phyloP scores from a whole-genome alignment of 106 monocot species.

The Platanthera guangdongensis region DNA sequence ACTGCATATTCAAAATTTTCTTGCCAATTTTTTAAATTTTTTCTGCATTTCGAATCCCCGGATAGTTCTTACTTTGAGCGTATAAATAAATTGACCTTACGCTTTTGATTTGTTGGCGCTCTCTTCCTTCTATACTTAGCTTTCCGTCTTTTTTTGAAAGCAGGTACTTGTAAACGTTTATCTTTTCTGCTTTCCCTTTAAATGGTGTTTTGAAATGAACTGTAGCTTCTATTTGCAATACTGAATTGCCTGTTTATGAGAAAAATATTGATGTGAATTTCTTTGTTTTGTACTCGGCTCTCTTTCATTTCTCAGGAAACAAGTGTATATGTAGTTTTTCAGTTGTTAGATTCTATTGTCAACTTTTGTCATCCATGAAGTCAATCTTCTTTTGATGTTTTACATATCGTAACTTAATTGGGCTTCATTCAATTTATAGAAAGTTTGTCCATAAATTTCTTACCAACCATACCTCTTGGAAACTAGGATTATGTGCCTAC shows the following conservation, averaged over 20 bases:
- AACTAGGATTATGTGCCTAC: slow-evolving; percentile 6
- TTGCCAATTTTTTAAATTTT: background rate
- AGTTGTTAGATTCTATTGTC: background rate
- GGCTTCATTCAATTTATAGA: background rate
- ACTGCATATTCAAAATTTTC: background rate
- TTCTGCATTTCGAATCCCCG: background rate
- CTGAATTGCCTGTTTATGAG: too few species aligned
- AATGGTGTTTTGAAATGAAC: too few species aligned
- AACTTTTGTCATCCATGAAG: background rate
- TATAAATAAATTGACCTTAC: background rate
- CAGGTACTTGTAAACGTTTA: too few species aligned
- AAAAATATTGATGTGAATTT: background rate
- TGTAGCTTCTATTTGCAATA: too few species aligned
- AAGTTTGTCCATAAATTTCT: background rate
- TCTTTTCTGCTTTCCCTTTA: too few species aligned
- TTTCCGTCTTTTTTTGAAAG: background rate
- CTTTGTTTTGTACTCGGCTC: background rate
- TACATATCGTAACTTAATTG: background rate
- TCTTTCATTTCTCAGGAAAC: background rate
- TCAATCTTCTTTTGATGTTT: background rate
- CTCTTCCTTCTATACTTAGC: background rate
- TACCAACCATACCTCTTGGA: background rate
- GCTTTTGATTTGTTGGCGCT: background rate
- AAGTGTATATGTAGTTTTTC: background rate
- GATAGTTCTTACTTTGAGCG: background rate